phyloP scores from a whole-genome alignment of 768 basidiomycete species.

The Rhizopogon roseolus region DNA sequence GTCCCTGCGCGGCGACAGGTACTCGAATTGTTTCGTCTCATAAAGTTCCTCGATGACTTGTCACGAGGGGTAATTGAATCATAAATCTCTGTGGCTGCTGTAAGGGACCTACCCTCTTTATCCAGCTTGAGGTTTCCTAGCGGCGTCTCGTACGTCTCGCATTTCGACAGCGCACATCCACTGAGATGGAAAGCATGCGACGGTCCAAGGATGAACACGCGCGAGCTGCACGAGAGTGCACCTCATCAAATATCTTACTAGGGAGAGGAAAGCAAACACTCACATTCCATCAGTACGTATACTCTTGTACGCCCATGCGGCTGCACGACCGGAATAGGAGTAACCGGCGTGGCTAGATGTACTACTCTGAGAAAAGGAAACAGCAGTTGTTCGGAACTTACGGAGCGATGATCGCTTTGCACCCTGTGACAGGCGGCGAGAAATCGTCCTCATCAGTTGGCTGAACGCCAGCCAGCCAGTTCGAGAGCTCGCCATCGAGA shows the following conservation, averaged over 20 bases:
- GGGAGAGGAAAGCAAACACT: slow-evolving; percentile 21
- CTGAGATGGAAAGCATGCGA: slow-evolving; percentile 89
- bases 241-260: slow-evolving; percentile 3
- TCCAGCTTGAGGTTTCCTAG: slow-evolving; percentile 81
- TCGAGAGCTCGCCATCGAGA: slow-evolving; percentile 56
- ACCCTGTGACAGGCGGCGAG: slow-evolving; percentile 61
- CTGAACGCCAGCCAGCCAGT: slow-evolving; percentile 60
- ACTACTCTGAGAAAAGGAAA: background rate
- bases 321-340: slow-evolving; percentile 87
- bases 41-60: slow-evolving; percentile 65
- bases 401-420: slow-evolving; percentile 95
- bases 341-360: slow-evolving; percentile 86
- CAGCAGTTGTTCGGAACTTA: slow-evolving; percentile 36
- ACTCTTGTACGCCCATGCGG: slow-evolving; percentile 94
- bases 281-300: slow-evolving; percentile 82
- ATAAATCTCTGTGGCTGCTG: background rate
- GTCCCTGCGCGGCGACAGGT: slow-evolving; percentile 64
- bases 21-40: slow-evolving; percentile 62
- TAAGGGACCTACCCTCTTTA: slow-evolving; percentile 54
- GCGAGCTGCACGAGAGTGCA: slow-evolving; percentile 49
- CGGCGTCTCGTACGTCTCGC: slow-evolving; percentile 77
- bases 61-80: background rate
- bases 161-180: slow-evolving; percentile 83
- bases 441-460: slow-evolving; percentile 41
- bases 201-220: slow-evolving; percentile 93